phyloP scores from a whole-genome alignment of 2,329 filamentous ascomycete genomes.

The Cladosporium colombiae region DNA sequence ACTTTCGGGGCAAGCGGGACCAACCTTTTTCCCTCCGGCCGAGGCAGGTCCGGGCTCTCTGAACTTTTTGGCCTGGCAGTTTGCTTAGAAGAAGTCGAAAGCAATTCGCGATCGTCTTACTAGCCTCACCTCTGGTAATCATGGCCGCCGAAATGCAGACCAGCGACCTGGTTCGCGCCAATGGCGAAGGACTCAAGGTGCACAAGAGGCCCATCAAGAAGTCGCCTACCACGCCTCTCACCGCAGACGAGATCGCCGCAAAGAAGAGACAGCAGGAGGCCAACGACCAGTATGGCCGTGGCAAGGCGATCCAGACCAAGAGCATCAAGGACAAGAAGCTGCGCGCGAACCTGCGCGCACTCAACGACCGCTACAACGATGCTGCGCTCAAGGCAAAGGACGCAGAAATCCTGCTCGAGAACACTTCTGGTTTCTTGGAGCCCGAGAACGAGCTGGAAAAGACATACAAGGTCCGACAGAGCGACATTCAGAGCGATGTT shows the following conservation, averaged over 20 bases:
- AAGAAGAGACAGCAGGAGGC: constrained; percentile 40
- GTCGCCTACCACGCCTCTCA: constrained; percentile 32
- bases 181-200: constrained; percentile 30
- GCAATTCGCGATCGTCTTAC: not conserved
- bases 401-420: constrained; percentile 90
- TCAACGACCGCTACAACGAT: constrained; percentile 81
- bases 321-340: constrained; percentile 86
- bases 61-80: constrained; percentile 15
- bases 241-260: constrained; percentile 36
- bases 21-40: not conserved
- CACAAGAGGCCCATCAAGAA: constrained; percentile 26
- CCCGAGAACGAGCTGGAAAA: constrained; percentile 83
- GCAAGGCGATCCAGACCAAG: constrained; percentile 70
- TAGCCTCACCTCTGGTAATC: not conserved
- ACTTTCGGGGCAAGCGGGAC: not conserved
- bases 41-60: constrained; percentile 7
- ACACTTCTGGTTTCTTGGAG: constrained; percentile 81
- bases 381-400: constrained; percentile 86
- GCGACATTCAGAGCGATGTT: constrained; percentile 75
- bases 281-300: constrained; percentile 73
- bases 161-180: constrained; percentile 30
- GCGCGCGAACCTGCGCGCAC: constrained; percentile 71
- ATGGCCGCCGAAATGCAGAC: constrained; percentile 27
- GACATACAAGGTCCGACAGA: constrained; percentile 89
- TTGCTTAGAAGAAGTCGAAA: not conserved